A percentile compares a stretch with the other conserved stretches of the same genome.
phyloP scores from a whole-genome alignment of 1,284 basidiomycete species.

The Moesziomyces parantarcticus region DNA sequence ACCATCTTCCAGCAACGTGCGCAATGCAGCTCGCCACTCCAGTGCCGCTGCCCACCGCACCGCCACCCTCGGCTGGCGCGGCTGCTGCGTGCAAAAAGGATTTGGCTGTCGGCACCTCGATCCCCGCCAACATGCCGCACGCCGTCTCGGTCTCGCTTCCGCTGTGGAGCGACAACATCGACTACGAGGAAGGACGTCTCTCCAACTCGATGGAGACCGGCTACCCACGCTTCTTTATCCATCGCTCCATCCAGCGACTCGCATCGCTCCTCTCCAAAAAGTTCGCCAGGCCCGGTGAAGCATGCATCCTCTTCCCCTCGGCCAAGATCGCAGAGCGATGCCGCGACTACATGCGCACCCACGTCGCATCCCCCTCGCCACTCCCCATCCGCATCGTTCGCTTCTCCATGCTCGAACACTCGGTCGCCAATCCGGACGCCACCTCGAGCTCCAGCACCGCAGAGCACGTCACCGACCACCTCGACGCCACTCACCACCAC shows the following conservation, averaged over 20 bases:
- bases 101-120: conserved; percentile 53
- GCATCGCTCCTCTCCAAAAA: conserved; percentile 46
- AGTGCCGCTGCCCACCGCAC: conserved; percentile 21
- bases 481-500: conserved; percentile 26
- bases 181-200: conserved; percentile 91
- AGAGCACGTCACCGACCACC: conserved; percentile 27
- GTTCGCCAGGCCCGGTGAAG: conserved; percentile 53
- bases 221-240: conserved; percentile 98
- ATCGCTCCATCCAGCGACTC: conserved; percentile 81
- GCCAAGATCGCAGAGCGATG: conserved; percentile 55
- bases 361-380: conserved; percentile 10
- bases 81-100: conserved; percentile 34
- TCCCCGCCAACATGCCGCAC: conserved; percentile 72
- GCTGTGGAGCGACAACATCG: conserved; percentile 91
- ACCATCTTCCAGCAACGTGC: neutral
- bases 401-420: conserved; percentile 50
- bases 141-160: conserved; percentile 98
- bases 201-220: conserved; percentile 85
- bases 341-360: conserved; percentile 59
- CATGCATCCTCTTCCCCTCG: conserved; percentile 60
- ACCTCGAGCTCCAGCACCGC: conserved; percentile 39
- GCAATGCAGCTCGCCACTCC: conserved; percentile 25
- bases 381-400: conserved; percentile 57
- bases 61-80: conserved; percentile 10
- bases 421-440: conserved; percentile 5